phyloP scores from a whole-genome alignment of 352 stramenopile species.

The Lagenidium giganteum region DNA sequence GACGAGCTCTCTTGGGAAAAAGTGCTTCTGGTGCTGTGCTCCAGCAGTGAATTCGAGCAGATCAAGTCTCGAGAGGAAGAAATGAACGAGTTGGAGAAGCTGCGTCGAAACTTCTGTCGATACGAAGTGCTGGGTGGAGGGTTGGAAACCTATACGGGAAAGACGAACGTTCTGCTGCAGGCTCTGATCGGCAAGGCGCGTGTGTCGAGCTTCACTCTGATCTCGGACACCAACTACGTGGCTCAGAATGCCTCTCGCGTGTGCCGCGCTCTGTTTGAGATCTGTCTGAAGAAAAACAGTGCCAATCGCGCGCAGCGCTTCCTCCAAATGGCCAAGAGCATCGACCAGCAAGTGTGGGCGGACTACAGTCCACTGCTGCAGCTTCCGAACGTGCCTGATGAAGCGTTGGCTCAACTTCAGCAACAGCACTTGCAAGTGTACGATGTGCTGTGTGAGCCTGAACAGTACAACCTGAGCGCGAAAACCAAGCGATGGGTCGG shows the following conservation, averaged over 20 bases:
- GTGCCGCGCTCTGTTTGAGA: constrained; percentile 98
- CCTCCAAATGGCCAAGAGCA: constrained; percentile 94
- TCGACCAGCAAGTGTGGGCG: constrained; percentile 98
- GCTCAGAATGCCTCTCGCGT: constrained; percentile 98
- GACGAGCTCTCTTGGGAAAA: constrained; percentile 69
- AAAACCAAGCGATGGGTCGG: constrained; percentile 73
- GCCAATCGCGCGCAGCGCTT: constrained; percentile 89
- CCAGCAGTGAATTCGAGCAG: constrained; percentile 94
- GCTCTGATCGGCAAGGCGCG: constrained; percentile 57
- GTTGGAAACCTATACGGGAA: constrained; percentile 91
- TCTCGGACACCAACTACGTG: constrained; percentile 99
- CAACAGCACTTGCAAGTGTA: constrained; percentile 64
- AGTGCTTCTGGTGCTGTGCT: constrained; percentile 65
- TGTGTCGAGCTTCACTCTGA: constrained; percentile 96
- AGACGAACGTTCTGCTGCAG: constrained; percentile 97
- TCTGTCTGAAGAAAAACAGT: constrained; percentile 91
- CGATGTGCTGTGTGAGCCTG: constrained; percentile 33
- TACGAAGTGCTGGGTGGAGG: constrained; percentile 88
- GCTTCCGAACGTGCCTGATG: constrained; percentile 85
- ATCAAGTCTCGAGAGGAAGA: constrained; percentile 95
- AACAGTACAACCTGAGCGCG: constrained; percentile 30
- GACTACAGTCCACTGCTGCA: constrained; percentile 93
- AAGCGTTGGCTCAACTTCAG: constrained; percentile 87
- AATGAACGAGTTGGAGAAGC: constrained; percentile 90
- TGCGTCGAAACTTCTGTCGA: constrained; percentile 86